phyloP scores from a whole-genome alignment of 2,329 filamentous ascomycete species.

The Ophiocordyceps polyrhachis-furcata region DNA sequence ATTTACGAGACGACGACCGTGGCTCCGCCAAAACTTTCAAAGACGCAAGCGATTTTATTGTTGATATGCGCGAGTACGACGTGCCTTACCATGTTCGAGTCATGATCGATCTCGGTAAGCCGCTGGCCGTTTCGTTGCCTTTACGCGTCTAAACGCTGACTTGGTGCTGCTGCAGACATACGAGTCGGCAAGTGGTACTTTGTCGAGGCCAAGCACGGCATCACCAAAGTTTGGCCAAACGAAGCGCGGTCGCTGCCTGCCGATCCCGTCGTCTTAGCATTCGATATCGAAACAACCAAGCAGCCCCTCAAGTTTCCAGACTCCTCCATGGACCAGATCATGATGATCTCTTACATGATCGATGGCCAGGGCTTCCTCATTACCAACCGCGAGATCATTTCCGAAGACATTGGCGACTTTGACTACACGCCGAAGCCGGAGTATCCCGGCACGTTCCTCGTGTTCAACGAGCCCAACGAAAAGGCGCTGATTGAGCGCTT shows the following conservation, averaged over 20 bases:
- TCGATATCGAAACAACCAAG: conserved; percentile 96
- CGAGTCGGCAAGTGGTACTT: conserved; percentile 94
- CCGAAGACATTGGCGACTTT: conserved; percentile 92
- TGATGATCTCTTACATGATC: conserved; percentile 99
- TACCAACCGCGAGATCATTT: conserved; percentile 93
- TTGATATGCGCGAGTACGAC: conserved; percentile 98
- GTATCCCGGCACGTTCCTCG: conserved; percentile 87
- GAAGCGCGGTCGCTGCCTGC: conserved; percentile 77
- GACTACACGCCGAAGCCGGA: conserved; percentile 97
- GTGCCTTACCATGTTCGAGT: conserved; percentile 98
- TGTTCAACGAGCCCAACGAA: conserved; percentile 95
- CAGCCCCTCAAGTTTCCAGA: conserved; percentile 93
- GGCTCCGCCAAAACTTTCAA: conserved; percentile 55
- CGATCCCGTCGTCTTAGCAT: conserved; percentile 97
- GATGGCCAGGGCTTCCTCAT: conserved; percentile 96
- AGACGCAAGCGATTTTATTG: conserved; percentile 90
- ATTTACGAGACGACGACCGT: conserved; percentile 62
- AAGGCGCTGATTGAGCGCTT: conserved; percentile 77
- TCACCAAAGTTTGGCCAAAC: conserved; percentile 66
- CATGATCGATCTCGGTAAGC: conserved; percentile 73
- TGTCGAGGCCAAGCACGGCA: conserved; percentile 82
- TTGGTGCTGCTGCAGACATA: conserved; percentile 44
- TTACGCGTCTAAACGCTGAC: not conserved
- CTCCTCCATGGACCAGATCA: conserved; percentile 83
- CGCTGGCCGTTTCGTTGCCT: not conserved